Conservation (phyloP, 805 yeast species). For the Pichia heedii region DNA sequence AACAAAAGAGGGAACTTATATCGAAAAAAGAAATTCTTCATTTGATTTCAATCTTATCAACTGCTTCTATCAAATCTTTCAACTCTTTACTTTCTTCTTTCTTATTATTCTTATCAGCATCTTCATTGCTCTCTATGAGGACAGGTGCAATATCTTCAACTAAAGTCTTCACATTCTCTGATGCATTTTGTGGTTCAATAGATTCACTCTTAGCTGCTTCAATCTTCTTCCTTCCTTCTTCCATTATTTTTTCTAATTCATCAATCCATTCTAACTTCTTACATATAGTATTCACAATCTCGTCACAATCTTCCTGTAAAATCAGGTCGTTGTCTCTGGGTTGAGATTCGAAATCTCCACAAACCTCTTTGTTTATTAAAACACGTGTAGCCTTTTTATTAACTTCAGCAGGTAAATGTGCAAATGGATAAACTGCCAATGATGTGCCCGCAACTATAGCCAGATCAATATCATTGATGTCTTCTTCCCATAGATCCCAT, state of each 20-base stretch:
- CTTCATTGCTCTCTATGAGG: background rate
- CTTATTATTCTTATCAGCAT: background rate
- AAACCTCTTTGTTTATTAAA: conserved; percentile 64
- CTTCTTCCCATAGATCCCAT: conserved; percentile 60
- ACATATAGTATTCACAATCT: conserved; percentile 46
- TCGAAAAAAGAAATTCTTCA: too few relatives aligned
- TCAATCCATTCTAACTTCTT: conserved; percentile 54
- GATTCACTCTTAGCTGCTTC: background rate
- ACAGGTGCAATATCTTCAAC: background rate
- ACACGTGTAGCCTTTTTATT: conserved; percentile 42
- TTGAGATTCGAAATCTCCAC: conserved; percentile 56
- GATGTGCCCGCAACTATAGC: conserved; percentile 92
- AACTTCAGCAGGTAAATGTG: conserved; percentile 66
- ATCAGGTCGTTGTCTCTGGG: conserved; percentile 55
- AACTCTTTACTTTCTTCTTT: background rate
- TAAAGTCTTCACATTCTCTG: background rate
- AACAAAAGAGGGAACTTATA: too few relatives aligned
- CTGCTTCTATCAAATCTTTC: conserved; percentile 8
- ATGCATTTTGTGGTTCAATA: background rate
- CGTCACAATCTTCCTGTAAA: conserved; percentile 56
- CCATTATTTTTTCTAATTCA: conserved; percentile 38
- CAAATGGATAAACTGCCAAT: conserved; percentile 84
- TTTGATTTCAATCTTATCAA: conserved; percentile 5
- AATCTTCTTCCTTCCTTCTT: conserved; percentile 2
- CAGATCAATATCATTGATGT: conserved; percentile 44